Evolutionary conservation across 768 basidiomycete species (phyloP), one percentile per base, ranked within the genome.

Genomic region (Lentinula guzmanii): DNA sequence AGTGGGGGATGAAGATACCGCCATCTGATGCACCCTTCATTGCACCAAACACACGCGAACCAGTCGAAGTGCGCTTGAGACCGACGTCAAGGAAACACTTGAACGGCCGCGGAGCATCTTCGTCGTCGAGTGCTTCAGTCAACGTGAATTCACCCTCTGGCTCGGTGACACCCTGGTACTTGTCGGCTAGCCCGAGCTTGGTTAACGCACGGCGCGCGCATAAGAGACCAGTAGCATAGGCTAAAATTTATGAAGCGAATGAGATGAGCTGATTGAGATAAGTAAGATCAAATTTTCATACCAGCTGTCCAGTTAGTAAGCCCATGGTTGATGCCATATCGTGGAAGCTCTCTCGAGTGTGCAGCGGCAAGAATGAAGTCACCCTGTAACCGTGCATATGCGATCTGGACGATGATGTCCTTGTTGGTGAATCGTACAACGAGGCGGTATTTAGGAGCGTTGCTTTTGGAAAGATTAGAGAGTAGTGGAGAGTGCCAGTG

Each of bases 401-500:
- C 84, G 72, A 99, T 89, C 76, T 96, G 94, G 69, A 89, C 88
- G 74, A 97, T 93, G 76, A 98, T 86, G 71, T 97, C 86, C 79
- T 84, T 91, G 86, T 99, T 98, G 69, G 95, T 96, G 86, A 98
- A 95, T 68, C 97, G 93, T 73, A 99, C 97, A 65, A 98, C 97
- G 55, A 98, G 88, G 68, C 95, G 94, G 79, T 97, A 97, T 80
- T 98, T 97, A 60, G 95, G 95, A 42, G 94, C 93, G 69, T 96
- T 96, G 81, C 90, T 91, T 45, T 4, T 34, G 39, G 1, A 46
- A 8, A 18, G 34, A 9, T 18, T 48, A 18, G 24, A 31, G 45
- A 21, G 58, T 37, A 21, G n/a, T 43, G 18, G 16, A 61, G 4
- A 13, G 35, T 7, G 16, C 48, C 16, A 61, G 31, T 54, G 15